A percentile compares a stretch with the other conserved stretches of the same genome.
phyloP scores from a whole-genome alignment of 768 basidiomycete species.

The Inosperma sp. region DNA sequence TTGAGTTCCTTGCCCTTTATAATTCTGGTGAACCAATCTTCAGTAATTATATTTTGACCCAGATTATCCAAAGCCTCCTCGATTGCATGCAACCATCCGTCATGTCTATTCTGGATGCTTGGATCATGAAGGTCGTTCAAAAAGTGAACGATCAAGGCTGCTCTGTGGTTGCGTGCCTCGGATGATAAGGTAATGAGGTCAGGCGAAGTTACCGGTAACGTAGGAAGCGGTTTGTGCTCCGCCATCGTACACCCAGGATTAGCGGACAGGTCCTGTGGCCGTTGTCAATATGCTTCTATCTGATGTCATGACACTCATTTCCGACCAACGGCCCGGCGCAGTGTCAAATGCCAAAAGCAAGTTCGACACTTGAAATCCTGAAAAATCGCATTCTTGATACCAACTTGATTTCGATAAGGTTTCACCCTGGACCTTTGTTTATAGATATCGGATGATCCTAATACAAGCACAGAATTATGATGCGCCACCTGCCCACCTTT shows the following conservation, averaged over 20 bases:
- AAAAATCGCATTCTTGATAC: too few relatives aligned
- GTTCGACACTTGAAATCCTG: too few relatives aligned
- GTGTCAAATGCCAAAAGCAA: too few relatives aligned
- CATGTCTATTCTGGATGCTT: conserved; percentile 28
- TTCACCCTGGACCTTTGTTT: too few relatives aligned
- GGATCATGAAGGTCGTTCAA: conserved; percentile 34
- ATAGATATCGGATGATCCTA: too few relatives aligned
- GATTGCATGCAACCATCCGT: conserved; percentile 42
- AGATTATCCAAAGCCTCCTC: conserved; percentile 48
- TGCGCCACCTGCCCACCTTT: too few relatives aligned
- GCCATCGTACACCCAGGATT: conserved; percentile 19
- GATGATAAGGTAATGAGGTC: conserved; percentile 31
- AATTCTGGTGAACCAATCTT: conserved; percentile 46
- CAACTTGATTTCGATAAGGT: too few relatives aligned
- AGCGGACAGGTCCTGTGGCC: background rate
- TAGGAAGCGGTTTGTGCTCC: conserved; percentile 36
- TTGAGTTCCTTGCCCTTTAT: conserved; percentile 30
- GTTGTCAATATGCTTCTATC: background rate
- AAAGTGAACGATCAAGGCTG: conserved; percentile 37
- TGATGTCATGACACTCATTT: background rate
- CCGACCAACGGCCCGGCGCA: too few relatives aligned
- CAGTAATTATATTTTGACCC: conserved; percentile 33
- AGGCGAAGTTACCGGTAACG: conserved; percentile 23
- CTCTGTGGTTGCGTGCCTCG: conserved; percentile 39
- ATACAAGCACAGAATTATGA: too few relatives aligned